A percentile compares a stretch with the other conserved stretches of the same genome.
These are phyloP conservation scores for Nitzschia sp. DNA, from an alignment of 108 stramenopile genomes.

Conservation along the genomic window DNA sequence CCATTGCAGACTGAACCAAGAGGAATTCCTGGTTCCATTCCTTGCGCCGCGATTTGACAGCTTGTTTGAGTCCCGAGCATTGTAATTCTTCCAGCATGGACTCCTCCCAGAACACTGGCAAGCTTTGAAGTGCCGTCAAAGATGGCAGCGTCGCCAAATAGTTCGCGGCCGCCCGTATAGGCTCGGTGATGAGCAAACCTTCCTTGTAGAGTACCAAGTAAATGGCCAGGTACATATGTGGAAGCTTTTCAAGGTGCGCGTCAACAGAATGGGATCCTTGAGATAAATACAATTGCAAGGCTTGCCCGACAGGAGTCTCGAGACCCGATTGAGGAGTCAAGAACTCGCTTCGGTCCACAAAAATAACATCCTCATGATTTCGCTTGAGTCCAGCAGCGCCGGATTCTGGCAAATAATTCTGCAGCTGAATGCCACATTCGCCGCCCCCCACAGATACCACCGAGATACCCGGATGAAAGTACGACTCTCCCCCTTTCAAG, in stretches of 20 bases:
- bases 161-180: background rate
- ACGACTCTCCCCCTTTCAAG: background rate
- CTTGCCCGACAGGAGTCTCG: background rate
- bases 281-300: background rate
- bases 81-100: slow-evolving; percentile 2
- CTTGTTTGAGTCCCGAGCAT: background rate
- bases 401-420: background rate
- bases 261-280: background rate
- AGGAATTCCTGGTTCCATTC: slow-evolving; percentile 5
- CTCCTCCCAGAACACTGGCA: background rate
- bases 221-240: slow-evolving; percentile 1
- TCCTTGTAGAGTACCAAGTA: slow-evolving; percentile 4
- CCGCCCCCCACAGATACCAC: background rate
- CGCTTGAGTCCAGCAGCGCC: background rate
- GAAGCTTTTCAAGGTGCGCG: background rate
- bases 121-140: background rate
- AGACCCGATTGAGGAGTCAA: background rate
- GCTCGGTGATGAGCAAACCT: background rate
- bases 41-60: background rate
- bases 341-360: slow-evolving; percentile 4
- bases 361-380: background rate
- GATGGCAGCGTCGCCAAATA: background rate
- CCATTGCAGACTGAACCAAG: background rate
- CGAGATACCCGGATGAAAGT: background rate
- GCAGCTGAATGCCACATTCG: slow-evolving; percentile 3